phyloP scores from a whole-genome alignment of 257 asterid species.

The Avicennia marina region DNA sequence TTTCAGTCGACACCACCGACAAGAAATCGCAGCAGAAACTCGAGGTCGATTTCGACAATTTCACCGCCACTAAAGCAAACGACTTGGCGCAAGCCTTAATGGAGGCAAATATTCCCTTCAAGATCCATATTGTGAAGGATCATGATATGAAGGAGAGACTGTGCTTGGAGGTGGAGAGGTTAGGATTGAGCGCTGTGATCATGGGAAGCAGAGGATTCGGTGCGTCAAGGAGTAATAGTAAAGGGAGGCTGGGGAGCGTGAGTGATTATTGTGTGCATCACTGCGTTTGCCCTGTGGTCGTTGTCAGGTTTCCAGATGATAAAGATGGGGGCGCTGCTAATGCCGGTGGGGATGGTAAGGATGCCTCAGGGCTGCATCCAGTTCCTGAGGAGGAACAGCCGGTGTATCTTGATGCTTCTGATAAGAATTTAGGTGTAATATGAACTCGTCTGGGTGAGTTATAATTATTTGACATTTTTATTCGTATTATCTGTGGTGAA shows the following conservation, averaged over 20 bases:
- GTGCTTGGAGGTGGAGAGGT: slow-evolving; percentile 84
- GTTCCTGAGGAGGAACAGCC: slow-evolving; percentile 74
- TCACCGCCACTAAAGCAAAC: slow-evolving; percentile 54
- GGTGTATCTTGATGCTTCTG: slow-evolving; percentile 49
- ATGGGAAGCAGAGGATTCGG: slow-evolving; percentile 89
- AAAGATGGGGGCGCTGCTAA: slow-evolving; percentile 32
- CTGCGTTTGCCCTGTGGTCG: slow-evolving; percentile 76
- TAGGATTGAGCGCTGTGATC: slow-evolving; percentile 66
- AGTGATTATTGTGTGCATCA: slow-evolving; percentile 80
- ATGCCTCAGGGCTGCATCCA: slow-evolving; percentile 34
- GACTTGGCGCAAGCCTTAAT: slow-evolving; percentile 67
- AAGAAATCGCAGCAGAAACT: slow-evolving; percentile 60
- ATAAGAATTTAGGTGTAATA: slow-evolving; percentile 43
- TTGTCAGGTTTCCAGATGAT: slow-evolving; percentile 64
- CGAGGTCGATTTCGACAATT: slow-evolving; percentile 62
- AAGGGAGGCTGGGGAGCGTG: slow-evolving; percentile 77
- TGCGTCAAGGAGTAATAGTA: slow-evolving; percentile 47
- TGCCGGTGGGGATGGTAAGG: slow-evolving; percentile 25
- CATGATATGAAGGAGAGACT: slow-evolving; percentile 86
- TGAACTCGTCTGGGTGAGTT: background rate
- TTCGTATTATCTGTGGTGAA: background rate
- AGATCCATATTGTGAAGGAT: slow-evolving; percentile 76
- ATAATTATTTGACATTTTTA: background rate
- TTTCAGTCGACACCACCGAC: slow-evolving; percentile 35
- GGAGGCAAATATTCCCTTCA: slow-evolving; percentile 58